These are phyloP conservation scores for Ophiostoma perfectum DNA, from an alignment of 2,329 filamentous ascomycete species.

Conservation along the genomic window DNA sequence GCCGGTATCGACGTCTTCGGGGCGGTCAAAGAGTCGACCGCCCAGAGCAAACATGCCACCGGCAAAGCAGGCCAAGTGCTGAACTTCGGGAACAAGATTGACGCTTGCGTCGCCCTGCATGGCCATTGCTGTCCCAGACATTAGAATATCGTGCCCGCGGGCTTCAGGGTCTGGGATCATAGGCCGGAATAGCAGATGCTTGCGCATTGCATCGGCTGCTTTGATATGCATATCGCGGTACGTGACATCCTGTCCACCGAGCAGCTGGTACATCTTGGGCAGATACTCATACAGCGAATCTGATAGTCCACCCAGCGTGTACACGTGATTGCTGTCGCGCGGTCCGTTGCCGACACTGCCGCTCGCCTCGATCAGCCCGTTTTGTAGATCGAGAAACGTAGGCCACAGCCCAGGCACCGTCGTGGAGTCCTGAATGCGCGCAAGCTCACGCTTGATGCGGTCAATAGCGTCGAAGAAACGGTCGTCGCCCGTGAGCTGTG, in stretches of 20 bases:
- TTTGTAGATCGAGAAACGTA: constrained; percentile 52
- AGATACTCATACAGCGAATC: constrained; percentile 58
- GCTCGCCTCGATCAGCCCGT: constrained; percentile 22
- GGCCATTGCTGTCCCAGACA: constrained; percentile 44
- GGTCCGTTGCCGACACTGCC: constrained; percentile 22
- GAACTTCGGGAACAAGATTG: constrained; percentile 33
- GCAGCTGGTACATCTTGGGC: constrained; percentile 57
- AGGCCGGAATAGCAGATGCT: constrained; percentile 64
- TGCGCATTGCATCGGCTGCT: constrained; percentile 54
- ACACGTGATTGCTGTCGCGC: constrained; percentile 7
- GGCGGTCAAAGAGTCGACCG: constrained; percentile 41
- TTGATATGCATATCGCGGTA: constrained; percentile 61
- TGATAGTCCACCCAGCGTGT: constrained; percentile 47
- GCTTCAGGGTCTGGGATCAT: constrained; percentile 46
- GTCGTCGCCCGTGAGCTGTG: constrained; percentile 61
- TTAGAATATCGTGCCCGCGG: constrained; percentile 55
- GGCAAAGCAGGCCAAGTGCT: constrained; percentile 45
- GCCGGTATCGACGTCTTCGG: constrained; percentile 44
- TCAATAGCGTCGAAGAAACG: constrained; percentile 73
- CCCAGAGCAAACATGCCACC: constrained; percentile 47
- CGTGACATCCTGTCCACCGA: constrained; percentile 55
- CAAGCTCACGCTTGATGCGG: constrained; percentile 65
- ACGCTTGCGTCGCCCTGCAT: not conserved
- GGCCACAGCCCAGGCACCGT: constrained; percentile 75
- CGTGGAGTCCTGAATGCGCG: constrained; percentile 61